phyloP scores from a whole-genome alignment of 2,329 filamentous ascomycete species.

The Aureobasidium pullulans region DNA sequence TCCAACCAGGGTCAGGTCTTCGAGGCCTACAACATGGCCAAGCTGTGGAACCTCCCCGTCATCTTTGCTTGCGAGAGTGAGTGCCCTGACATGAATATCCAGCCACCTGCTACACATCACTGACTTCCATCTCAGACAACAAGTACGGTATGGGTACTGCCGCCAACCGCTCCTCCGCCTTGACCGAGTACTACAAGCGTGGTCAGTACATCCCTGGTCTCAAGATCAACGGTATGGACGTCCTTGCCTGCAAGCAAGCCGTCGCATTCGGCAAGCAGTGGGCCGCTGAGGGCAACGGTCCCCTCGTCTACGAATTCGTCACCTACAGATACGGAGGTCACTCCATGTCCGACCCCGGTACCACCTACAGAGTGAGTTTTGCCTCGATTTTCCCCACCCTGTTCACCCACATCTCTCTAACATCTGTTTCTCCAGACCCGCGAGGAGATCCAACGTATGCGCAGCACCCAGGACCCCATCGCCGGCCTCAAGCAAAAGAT shows the following conservation, averaged over 20 bases:
- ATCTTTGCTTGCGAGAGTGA: slow-evolving; percentile 97
- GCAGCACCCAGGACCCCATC: slow-evolving; percentile 96
- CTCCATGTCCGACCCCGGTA: slow-evolving; percentile 99
- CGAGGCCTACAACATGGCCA: slow-evolving; percentile 99
- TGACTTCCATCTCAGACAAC: slow-evolving; percentile 62
- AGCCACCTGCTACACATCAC: neutral
- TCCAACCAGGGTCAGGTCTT: slow-evolving; percentile 99
- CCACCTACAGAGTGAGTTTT: slow-evolving; percentile 70
- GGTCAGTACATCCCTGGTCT: slow-evolving; percentile 98
- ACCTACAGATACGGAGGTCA: slow-evolving; percentile 99
- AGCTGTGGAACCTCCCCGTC: slow-evolving; percentile 93
- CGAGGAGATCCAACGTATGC: slow-evolving; percentile 99
- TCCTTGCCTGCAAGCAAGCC: slow-evolving; percentile 93
- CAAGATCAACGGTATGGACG: slow-evolving; percentile 99
- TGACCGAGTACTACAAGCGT: slow-evolving; percentile 99
- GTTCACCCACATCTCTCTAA: neutral
- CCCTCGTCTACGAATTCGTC: slow-evolving; percentile 95
- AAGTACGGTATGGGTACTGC: slow-evolving; percentile 99
- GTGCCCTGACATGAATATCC: slow-evolving; percentile 26
- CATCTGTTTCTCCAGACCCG: slow-evolving; percentile 53
- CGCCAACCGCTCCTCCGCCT: slow-evolving; percentile 82
- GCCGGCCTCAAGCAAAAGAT: slow-evolving; percentile 97
- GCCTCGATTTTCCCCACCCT: neutral
- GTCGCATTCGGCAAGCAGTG: slow-evolving; percentile 91
- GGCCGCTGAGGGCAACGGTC: slow-evolving; percentile 75